Evolutionary conservation across 1,284 basidiomycete species (phyloP).

Genomic region (Sphaerobolus stellatus): DNA sequence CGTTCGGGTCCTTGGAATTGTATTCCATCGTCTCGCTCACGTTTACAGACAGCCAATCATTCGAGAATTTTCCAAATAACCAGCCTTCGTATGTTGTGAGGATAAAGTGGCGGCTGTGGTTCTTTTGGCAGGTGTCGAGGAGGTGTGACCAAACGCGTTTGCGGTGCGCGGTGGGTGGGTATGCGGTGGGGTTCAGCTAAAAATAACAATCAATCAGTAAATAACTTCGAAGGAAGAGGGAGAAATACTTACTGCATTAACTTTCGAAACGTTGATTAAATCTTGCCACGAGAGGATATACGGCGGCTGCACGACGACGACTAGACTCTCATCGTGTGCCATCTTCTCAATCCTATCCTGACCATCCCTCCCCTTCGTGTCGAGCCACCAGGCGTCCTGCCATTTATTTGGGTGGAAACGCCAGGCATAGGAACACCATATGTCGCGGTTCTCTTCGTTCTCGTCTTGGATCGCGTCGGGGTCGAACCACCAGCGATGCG

Average conservation of each 20-base stretch:
- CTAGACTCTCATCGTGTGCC: not conserved
- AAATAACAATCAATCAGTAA: not conserved
- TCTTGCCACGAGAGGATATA: not conserved
- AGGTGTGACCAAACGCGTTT: not conserved
- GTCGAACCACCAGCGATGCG: not conserved
- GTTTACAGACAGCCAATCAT: not conserved
- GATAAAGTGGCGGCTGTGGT: not conserved
- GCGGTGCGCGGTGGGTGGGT: not conserved
- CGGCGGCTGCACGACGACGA: not conserved
- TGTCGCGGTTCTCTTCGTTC: not conserved
- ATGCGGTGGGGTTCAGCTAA: not conserved
- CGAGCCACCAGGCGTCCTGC: not conserved
- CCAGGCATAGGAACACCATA: not conserved
- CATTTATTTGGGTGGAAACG: not conserved
- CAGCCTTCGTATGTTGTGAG: slow-evolving; percentile 2
- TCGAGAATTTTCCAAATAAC: not conserved
- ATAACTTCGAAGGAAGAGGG: not conserved
- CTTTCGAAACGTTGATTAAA: not conserved
- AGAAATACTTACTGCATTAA: not conserved
- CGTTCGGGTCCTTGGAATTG: not conserved
- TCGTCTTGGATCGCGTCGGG: not conserved
- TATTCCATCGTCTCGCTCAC: not conserved
- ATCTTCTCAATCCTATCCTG: not conserved
- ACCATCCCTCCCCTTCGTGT: not conserved
- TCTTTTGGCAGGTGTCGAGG: not conserved